phyloP scores from a whole-genome alignment of 2,329 filamentous ascomycete genomes.

The Xylaria sp. region DNA sequence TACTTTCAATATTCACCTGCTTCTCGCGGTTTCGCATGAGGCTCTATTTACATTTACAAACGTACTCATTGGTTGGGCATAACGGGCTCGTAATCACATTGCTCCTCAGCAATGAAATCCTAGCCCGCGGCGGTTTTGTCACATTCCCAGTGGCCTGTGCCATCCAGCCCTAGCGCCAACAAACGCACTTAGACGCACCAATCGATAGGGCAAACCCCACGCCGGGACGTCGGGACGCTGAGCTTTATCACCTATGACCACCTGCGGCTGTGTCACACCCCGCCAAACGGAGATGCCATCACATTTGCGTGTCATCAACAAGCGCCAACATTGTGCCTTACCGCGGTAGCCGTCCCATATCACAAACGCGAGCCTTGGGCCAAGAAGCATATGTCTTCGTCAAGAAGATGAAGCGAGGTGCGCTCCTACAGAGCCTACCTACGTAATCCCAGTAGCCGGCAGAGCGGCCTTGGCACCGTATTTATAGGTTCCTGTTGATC shows the following conservation, averaged over 20 bases:
- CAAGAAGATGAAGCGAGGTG: too few relatives aligned
- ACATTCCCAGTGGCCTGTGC: slow-evolving; percentile 22
- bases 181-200: slow-evolving; percentile 21
- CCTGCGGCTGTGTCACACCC: slow-evolving; percentile 12
- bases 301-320: slow-evolving; percentile 18
- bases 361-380: neutral
- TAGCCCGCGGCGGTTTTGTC: slow-evolving; percentile 24
- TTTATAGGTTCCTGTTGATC: neutral
- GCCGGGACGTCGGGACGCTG: slow-evolving; percentile 14
- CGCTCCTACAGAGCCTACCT: too few relatives aligned
- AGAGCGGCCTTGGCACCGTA: neutral
- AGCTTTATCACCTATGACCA: slow-evolving; percentile 24
- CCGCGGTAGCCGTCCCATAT: neutral
- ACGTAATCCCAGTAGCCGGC: too few relatives aligned
- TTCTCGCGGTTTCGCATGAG: neutral
- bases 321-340: slow-evolving; percentile 12
- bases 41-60: neutral
- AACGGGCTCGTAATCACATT: neutral
- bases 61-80: neutral
- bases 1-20: too few relatives aligned
- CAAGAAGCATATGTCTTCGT: too few relatives aligned
- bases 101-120: slow-evolving; percentile 9
- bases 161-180: slow-evolving; percentile 26
- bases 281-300: slow-evolving; percentile 16
- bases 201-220: slow-evolving; percentile 25